Base-by-base conservation (phyloP, 495 filamentous ascomycete genomes). In the Xylaria telfairii region DNA sequence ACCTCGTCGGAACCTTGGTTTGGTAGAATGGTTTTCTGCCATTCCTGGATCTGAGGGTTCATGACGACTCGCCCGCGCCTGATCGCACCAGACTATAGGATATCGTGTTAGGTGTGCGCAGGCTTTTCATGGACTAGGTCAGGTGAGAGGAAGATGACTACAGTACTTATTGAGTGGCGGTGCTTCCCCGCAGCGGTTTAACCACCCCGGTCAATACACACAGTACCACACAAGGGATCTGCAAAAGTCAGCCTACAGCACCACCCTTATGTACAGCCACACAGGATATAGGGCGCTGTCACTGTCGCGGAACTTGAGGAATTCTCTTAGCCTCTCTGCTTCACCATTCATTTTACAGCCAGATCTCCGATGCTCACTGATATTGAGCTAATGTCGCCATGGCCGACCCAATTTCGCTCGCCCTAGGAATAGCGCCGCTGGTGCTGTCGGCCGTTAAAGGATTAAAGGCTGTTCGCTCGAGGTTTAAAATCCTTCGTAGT, bases 11-110 rank as follows among this genome's bases (percentile, higher is more conserved):
- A 42, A 15, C 39, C 34, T 46, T 26, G 42, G 15, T 32, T 39
- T 47, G 24, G 62, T 34, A 65, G n/a, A 65, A 65, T 13, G 13
- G 62, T 26, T 51, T 51, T 30, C 26, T 65, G 62, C 62, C 62
- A 65, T 65, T 49, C 28, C 12, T 34, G 15, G 12, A 49, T 65
- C 17, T 19, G n/a, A 19, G 37, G 24, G 37, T 42, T 7, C 62
- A 65, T 65, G 17, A 32, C 19, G 62, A 24, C 26, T 65, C 26
- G 24, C 46, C 26, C 62, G 37, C 17, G n/a, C 26, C 37, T 61
- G n/a, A 32, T 37, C 19, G 9, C 30, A n/a, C n/a, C 12, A 9
- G 12, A 32, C 30, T 59, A 42, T 26, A 41, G 34, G 19, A 24
- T 26, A 15, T 24, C 42, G 54, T 61, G 57, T 64, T 6, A 34